Base-by-base conservation (phyloP, 2,329 filamentous ascomycete species). In the Penicillium brasilianum region DNA sequence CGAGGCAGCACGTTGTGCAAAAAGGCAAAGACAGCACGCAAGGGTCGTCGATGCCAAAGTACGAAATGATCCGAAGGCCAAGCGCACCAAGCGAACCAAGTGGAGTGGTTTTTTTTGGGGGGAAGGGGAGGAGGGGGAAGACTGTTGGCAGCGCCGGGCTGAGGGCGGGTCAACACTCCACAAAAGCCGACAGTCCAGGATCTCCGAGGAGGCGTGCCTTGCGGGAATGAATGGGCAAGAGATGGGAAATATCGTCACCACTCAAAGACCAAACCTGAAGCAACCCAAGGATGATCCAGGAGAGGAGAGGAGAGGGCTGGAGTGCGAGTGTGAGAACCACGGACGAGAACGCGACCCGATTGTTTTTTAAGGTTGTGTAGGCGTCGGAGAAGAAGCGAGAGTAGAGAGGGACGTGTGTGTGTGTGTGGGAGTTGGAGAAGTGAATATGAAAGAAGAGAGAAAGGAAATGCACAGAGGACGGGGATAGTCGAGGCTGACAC, bases 221-320 rank as follows among this genome's bases (percentile, higher is more conserved):
- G 18, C 25, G 41, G 2, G 11, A n/a, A n/a, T n/a, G n/a, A n/a
- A 25, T 28, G 25, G 5, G 2, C 9, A 22, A 18, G 49, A 36
- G 49, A 51, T 20, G n/a, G 4, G 55, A 22, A 53, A 25, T 48
- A 30, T 57, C 53, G 58, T 57, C 58, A 60, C 58, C 58, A 53
- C 58, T 57, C 54, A 53, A 60, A 25, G 34, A 25, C 34, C 54
- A 34, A 51, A 46, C 36, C 32, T 43, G 44, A 52, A 16, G 52
- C 51, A 59, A 46, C 41, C 59, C 56, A 62, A 55, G 57, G 55
- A 30, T 30, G 49, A 41, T 36, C 46, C 25, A 25, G n/a, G n/a
- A n/a, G n/a, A 20, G 30, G 46, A 49, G 34, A 37, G 39, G 14
- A 25, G 16, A 32, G 39, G 46, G 51, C 30, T n/a, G 34, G 50